These are phyloP conservation scores for Euphorbia schlechtendalii DNA, from an alignment of 441 rosid species.

Conservation along the genomic window DNA sequence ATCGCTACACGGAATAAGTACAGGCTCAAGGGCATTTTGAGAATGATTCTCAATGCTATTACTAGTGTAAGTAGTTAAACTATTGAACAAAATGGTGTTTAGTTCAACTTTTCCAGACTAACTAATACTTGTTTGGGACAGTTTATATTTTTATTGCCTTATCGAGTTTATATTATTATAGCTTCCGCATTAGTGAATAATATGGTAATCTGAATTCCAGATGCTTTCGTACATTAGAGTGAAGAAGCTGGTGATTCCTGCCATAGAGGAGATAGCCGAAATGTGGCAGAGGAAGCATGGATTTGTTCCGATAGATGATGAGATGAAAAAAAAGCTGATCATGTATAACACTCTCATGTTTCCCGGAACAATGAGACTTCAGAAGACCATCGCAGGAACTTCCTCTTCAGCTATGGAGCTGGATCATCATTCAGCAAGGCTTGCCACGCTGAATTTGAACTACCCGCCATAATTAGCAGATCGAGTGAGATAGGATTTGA, in stretches of 20 bases:
- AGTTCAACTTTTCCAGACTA: too few species aligned
- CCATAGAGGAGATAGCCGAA: background rate
- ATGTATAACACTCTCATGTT: background rate
- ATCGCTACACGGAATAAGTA: conserved; percentile 18
- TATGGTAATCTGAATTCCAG: background rate
- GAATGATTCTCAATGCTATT: background rate
- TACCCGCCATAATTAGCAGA: too few species aligned
- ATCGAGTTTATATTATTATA: too few species aligned
- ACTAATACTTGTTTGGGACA: too few species aligned
- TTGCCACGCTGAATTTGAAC: too few species aligned
- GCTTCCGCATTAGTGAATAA: background rate
- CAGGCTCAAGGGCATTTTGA: conserved; percentile 9
- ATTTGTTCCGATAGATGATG: background rate
- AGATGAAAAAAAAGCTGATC: background rate
- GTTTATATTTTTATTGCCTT: too few species aligned
- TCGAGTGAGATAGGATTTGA: too few species aligned
- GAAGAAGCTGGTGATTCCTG: background rate
- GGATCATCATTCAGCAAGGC: too few species aligned
- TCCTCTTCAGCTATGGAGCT: too few species aligned
- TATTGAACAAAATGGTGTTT: background rate
- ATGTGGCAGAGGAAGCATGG: background rate
- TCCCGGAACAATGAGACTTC: background rate
- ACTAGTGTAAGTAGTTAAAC: background rate
- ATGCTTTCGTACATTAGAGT: background rate
- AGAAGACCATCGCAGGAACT: background rate